A percentile compares a stretch with the other conserved stretches of the same genome.
Conservation (phyloP, 2,329 filamentous ascomycete species). For the Aspergillus sp. region DNA sequence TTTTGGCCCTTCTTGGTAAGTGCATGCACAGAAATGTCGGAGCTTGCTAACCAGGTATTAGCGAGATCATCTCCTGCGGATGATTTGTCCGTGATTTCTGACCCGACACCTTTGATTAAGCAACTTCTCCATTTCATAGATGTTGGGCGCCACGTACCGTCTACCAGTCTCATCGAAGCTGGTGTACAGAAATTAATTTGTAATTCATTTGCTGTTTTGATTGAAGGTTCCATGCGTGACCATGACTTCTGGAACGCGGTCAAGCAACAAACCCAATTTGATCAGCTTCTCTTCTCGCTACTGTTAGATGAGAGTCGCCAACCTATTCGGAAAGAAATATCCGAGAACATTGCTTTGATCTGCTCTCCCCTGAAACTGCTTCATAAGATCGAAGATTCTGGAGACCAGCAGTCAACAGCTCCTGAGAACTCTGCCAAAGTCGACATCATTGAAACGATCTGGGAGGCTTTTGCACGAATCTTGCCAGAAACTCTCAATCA, state of each 20-base stretch:
- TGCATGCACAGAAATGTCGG: neutral
- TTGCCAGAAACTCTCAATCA: conserved; percentile 34
- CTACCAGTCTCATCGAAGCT: conserved; percentile 9
- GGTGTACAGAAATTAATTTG: conserved; percentile 33
- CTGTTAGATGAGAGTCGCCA: conserved; percentile 40
- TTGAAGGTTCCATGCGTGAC: conserved; percentile 45
- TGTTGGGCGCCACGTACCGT: conserved; percentile 13
- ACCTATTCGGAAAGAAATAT: conserved; percentile 31
- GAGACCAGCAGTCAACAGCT: conserved; percentile 9
- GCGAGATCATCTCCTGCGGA: conserved; percentile 19
- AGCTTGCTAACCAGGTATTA: conserved; percentile 2
- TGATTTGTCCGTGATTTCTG: conserved; percentile 24
- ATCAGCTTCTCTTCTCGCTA: conserved; percentile 34
- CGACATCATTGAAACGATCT: conserved; percentile 40
- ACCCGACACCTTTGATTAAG: conserved; percentile 30
- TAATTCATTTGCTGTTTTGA: conserved; percentile 41
- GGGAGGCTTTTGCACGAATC: conserved; percentile 36
- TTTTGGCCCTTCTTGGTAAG: conserved; percentile 50
- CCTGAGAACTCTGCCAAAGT: conserved; percentile 25
- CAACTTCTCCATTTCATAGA: conserved; percentile 32
- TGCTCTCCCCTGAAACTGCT: conserved; percentile 26
- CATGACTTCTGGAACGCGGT: conserved; percentile 40
- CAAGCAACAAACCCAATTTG: conserved; percentile 31
- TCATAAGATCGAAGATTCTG: conserved; percentile 20
- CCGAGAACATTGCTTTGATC: conserved; percentile 33